Conservation (phyloP, 306 rosid genomes). For the Acmispon strigosus region DNA sequence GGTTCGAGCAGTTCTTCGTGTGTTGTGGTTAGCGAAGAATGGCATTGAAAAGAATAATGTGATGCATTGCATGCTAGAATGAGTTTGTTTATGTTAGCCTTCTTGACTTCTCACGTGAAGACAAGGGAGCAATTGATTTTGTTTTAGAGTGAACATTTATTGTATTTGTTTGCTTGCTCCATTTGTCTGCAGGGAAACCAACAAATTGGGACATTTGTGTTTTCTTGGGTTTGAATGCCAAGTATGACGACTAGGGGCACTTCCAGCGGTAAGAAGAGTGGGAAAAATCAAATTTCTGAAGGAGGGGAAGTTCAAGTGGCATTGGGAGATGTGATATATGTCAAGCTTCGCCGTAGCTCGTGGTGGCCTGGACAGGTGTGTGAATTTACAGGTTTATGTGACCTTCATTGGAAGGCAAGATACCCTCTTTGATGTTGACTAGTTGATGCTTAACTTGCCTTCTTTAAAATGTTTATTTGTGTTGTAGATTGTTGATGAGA, state of each 20-base stretch:
- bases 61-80: background rate
- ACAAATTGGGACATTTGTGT: conserved; percentile 2
- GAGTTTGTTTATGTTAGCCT: background rate
- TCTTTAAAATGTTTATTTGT: background rate
- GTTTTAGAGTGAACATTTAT: background rate
- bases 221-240: background rate
- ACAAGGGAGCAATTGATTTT: background rate
- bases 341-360: conserved; percentile 31
- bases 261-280: conserved; percentile 5
- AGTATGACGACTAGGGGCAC: conserved; percentile 11
- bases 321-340: conserved; percentile 40
- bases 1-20: no score
- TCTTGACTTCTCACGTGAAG: background rate
- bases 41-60: background rate
- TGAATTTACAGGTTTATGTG: background rate
- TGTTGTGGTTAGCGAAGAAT: background rate
- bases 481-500: conserved; percentile 57
- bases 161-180: background rate
- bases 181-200: background rate
- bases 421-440: background rate
- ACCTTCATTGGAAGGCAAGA: background rate
- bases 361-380: conserved; percentile 86
- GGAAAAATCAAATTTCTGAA: conserved; percentile 1
- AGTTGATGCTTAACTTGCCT: background rate
- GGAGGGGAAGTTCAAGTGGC: conserved; percentile 15